A percentile compares a stretch with the other conserved stretches of the same genome.
Conservation (phyloP, 768 basidiomycete genomes). For the Trametes cubensis region DNA sequence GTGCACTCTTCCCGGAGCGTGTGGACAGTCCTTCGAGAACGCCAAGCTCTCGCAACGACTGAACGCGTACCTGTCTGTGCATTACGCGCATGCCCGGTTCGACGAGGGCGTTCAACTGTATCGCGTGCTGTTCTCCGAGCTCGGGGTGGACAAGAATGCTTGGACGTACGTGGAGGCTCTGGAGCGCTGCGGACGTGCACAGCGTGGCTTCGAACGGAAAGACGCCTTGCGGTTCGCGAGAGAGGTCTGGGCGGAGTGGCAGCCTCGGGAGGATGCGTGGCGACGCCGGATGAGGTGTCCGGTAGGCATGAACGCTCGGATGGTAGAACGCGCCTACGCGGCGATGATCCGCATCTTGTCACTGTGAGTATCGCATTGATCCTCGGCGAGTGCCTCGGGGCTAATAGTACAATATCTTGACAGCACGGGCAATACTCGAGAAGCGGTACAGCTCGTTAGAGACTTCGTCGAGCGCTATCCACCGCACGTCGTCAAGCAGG, state of each 20-base stretch:
- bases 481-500: constrained; percentile 45
- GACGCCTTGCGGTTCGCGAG: constrained; percentile 55
- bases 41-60: constrained; percentile 64
- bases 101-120: constrained; percentile 52
- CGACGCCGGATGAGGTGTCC: constrained; percentile 19
- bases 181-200: constrained; percentile 57
- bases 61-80: constrained; percentile 81
- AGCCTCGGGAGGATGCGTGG: constrained; percentile 45
- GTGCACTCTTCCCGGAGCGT: neutral
- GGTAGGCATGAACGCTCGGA: constrained; percentile 39
- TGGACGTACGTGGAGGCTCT: constrained; percentile 66
- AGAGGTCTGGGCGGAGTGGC: constrained; percentile 71
- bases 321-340: constrained; percentile 69
- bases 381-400: constrained; percentile 2
- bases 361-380: constrained; percentile 49
- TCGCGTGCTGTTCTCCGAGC: constrained; percentile 48
- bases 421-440: constrained; percentile 48
- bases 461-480: constrained; percentile 69
- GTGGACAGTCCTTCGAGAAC: constrained; percentile 44
- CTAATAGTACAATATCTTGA: neutral
- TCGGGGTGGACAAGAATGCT: constrained; percentile 50
- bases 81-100: constrained; percentile 60
- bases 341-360: constrained; percentile 68
- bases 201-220: constrained; percentile 48
- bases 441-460: constrained; percentile 55